Conservation (phyloP, 345 rosid genomes). For the Brassica incana region DNA sequence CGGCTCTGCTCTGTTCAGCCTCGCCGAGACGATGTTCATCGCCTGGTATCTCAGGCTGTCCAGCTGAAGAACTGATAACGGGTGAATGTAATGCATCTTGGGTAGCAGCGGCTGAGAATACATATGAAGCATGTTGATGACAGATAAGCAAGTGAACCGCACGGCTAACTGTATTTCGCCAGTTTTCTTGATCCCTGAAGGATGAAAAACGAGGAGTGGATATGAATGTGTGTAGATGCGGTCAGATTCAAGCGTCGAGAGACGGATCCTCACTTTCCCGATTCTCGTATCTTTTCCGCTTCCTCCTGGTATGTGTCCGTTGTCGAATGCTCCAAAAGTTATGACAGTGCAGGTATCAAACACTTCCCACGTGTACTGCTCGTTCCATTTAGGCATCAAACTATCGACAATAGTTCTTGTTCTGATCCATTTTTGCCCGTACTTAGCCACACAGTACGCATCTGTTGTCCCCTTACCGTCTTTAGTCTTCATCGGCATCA, state of each 20-base stretch:
- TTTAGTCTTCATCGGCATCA: slow-evolving; percentile 83
- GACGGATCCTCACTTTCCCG: slow-evolving; percentile 90
- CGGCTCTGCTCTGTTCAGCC: slow-evolving; percentile 93
- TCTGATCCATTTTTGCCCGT: too few relatives aligned
- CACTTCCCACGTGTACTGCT: slow-evolving; percentile 45
- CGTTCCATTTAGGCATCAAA: slow-evolving; percentile 62
- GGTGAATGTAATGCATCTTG: slow-evolving; percentile 92
- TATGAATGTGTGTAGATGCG: slow-evolving; percentile 90
- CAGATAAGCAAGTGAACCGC: slow-evolving; percentile 72
- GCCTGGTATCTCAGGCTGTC: slow-evolving; percentile 92
- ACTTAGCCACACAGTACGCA: too few relatives aligned
- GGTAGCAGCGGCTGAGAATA: slow-evolving; percentile 84
- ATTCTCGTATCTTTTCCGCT: slow-evolving; percentile 67
- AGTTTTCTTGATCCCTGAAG: slow-evolving; percentile 84
- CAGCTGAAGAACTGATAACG: slow-evolving; percentile 83
- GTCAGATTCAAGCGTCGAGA: slow-evolving; percentile 91
- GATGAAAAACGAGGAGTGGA: slow-evolving; percentile 78
- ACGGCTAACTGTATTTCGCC: slow-evolving; percentile 94
- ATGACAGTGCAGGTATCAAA: too few relatives aligned
- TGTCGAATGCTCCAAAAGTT: too few relatives aligned
- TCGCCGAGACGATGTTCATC: slow-evolving; percentile 76
- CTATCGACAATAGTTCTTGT: too few relatives aligned
- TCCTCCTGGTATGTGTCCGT: slow-evolving; percentile 55
- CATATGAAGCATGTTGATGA: slow-evolving; percentile 86
- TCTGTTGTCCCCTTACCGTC: slow-evolving; percentile 39